Percentiles rank a stretch among this genome's conserved stretches.
These are phyloP conservation scores for Floccularia luteovirens DNA, from an alignment of 768 basidiomycete species.

Conservation along the genomic window DNA sequence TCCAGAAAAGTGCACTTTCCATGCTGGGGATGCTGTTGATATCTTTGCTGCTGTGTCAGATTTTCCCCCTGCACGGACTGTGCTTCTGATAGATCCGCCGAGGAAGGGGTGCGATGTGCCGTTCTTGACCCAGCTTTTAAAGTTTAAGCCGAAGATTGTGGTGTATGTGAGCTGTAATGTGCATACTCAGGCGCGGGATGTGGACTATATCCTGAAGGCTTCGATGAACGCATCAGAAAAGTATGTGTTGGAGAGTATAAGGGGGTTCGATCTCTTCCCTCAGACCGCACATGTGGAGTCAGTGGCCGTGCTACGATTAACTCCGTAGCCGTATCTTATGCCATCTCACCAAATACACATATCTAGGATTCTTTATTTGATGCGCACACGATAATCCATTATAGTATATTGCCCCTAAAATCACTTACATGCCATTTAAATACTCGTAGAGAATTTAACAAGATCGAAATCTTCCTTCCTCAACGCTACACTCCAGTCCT, in stretches of 20 bases:
- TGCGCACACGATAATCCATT: no score
- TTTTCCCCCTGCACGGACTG: conserved; percentile 63
- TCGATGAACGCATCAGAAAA: conserved; percentile 27
- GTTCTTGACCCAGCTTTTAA: conserved; percentile 71
- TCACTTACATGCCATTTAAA: no score
- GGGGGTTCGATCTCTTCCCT: conserved; percentile 93
- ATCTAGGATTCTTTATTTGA: no score
- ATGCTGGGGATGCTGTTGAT: conserved; percentile 76
- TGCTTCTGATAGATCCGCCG: conserved; percentile 83
- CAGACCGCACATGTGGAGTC: conserved; percentile 94
- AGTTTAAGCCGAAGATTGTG: conserved; percentile 57
- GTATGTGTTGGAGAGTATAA: conserved; percentile 76
- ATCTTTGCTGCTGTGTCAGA: conserved; percentile 65
- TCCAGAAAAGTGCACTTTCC: conserved; percentile 53
- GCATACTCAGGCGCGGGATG: conserved; percentile 86
- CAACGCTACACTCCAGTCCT: conserved; percentile 67
- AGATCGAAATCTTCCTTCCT: no score
- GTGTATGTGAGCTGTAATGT: conserved; percentile 96
- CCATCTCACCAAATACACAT: no score
- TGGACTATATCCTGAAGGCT: conserved; percentile 61
- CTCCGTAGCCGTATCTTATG: no score
- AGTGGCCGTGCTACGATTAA: conserved; percentile 60
- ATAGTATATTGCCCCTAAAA: no score
- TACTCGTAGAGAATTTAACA: no score
- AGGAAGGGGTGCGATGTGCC: conserved; percentile 87